These are phyloP conservation scores for Phytophthora cryptogea DNA, from an alignment of 352 stramenopile species.

Conservation along the genomic window DNA sequence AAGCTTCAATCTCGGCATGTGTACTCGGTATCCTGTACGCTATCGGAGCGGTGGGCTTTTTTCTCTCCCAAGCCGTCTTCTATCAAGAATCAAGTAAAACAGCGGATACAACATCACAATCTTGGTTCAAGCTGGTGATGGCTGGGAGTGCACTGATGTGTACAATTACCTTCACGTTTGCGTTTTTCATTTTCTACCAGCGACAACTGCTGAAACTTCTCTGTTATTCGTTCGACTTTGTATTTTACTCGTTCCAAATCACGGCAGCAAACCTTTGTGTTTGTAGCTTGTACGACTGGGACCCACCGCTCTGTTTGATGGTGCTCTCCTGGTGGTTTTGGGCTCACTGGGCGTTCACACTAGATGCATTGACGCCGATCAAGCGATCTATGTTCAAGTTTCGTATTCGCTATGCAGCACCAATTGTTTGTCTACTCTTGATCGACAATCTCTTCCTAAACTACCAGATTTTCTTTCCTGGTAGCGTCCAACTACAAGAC, in stretches of 20 bases:
- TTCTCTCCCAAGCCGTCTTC: conserved; percentile 5
- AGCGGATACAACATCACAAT: neutral
- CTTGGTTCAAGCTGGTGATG: neutral
- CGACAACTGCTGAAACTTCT: conserved; percentile 39
- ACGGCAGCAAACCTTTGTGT: conserved; percentile 31
- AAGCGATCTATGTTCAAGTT: conserved; percentile 27
- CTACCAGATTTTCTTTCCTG: conserved; percentile 15
- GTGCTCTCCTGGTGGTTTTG: conserved; percentile 23
- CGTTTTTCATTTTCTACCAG: conserved; percentile 30
- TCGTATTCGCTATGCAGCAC: conserved; percentile 2
- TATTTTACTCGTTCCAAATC: conserved; percentile 41
- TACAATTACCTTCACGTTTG: conserved; percentile 15
- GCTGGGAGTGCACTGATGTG: conserved; percentile 4
- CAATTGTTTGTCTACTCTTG: conserved; percentile 4
- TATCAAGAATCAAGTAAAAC: neutral
- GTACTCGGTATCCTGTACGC: neutral
- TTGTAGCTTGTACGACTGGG: conserved; percentile 27
- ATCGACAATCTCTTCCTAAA: conserved; percentile 3
- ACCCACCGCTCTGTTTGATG: conserved; percentile 9
- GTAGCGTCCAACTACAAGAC: conserved; percentile 8
- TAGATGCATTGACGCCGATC: conserved; percentile 38
- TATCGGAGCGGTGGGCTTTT: conserved; percentile 3
- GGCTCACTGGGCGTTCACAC: conserved; percentile 33
- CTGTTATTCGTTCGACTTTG: conserved; percentile 45
- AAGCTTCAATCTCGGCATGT: neutral